phyloP scores from a whole-genome alignment of 1,284 basidiomycete species.

The Apiotrichum gracile region DNA sequence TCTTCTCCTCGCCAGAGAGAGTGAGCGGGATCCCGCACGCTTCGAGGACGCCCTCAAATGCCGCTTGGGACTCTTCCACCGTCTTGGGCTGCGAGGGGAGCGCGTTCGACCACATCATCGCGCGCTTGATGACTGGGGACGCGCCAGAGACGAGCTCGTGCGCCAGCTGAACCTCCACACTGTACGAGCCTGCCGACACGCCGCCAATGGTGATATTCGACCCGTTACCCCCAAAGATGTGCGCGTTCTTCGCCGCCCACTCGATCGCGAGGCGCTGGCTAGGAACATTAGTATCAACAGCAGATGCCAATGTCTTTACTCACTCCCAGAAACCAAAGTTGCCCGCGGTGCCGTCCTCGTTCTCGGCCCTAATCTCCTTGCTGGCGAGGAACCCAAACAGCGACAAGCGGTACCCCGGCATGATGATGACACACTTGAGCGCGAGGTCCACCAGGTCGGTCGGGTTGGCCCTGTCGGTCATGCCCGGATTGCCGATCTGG shows the following conservation, averaged over 20 bases:
- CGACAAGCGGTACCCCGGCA: slow-evolving; percentile 21
- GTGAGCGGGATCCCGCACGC: slow-evolving; percentile 16
- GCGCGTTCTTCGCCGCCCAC: slow-evolving; percentile 31
- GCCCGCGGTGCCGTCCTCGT: slow-evolving; percentile 17
- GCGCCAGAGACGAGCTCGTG: slow-evolving; percentile 23
- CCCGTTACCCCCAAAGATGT: slow-evolving; percentile 32
- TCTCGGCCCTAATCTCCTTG: slow-evolving; percentile 19
- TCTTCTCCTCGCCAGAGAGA: slow-evolving; percentile 17
- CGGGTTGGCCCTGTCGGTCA: slow-evolving; percentile 20
- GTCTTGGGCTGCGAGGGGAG: slow-evolving; percentile 25
- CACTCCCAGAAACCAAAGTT: slow-evolving; percentile 28
- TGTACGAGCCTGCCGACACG: slow-evolving; percentile 37
- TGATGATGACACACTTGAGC: slow-evolving; percentile 15
- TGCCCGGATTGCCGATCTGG: slow-evolving; percentile 23
- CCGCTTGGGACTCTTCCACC: slow-evolving; percentile 20
- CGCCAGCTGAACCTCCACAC: slow-evolving; percentile 34
- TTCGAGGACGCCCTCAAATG: slow-evolving; percentile 22
- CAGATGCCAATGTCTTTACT: neutral
- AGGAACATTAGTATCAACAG: neutral
- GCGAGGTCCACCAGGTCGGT: slow-evolving; percentile 10
- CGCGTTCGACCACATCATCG: slow-evolving; percentile 26
- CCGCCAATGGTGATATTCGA: slow-evolving; percentile 36
- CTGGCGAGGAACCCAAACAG: slow-evolving; percentile 21
- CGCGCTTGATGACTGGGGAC: slow-evolving; percentile 15
- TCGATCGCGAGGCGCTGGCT: slow-evolving; percentile 26